A percentile compares a stretch with the other conserved stretches of the same genome.
Evolutionary conservation across 2,329 filamentous ascomycete genomes (phyloP).

Genomic region (Dactylellina sp.): DNA sequence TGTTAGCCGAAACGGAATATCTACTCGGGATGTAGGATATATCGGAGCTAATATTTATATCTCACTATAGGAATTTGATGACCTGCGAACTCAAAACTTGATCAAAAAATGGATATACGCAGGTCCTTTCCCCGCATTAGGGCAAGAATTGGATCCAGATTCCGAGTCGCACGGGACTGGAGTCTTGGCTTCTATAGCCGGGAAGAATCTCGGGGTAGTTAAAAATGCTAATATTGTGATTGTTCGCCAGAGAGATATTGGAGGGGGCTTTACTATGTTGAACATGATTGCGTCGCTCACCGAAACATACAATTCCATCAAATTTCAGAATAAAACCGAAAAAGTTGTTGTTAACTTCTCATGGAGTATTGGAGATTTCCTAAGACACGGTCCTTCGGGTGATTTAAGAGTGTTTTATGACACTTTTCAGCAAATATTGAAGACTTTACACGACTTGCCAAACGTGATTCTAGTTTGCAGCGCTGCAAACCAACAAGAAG

Average conservation of each 20-base stretch:
- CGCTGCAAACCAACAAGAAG: background rate
- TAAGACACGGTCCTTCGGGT: background rate
- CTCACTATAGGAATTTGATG: slow-evolving; percentile 49
- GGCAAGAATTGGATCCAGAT: slow-evolving; percentile 15
- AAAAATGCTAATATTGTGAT: slow-evolving; percentile 41
- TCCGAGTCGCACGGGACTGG: slow-evolving; percentile 19
- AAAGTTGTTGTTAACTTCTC: slow-evolving; percentile 29
- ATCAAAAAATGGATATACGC: slow-evolving; percentile 34
- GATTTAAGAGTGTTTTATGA: background rate
- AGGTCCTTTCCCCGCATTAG: slow-evolving; percentile 26
- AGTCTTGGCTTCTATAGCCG: slow-evolving; percentile 19
- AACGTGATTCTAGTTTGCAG: slow-evolving; percentile 22
- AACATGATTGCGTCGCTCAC: slow-evolving; percentile 12
- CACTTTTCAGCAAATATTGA: background rate
- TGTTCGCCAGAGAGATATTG: slow-evolving; percentile 19
- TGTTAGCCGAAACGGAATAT: slow-evolving; percentile 3
- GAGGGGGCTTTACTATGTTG: slow-evolving; percentile 19
- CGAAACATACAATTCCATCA: slow-evolving; percentile 17
- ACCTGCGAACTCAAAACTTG: slow-evolving; percentile 4
- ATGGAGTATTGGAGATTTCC: background rate
- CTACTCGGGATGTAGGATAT: no score
- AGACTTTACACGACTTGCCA: slow-evolving; percentile 19
- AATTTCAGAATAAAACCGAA: background rate
- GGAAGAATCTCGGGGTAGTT: slow-evolving; percentile 26
- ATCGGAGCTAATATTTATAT: no score